phyloP scores from a whole-genome alignment of 2,329 filamentous ascomycete genomes.

The Parascedosporium putredinis region DNA sequence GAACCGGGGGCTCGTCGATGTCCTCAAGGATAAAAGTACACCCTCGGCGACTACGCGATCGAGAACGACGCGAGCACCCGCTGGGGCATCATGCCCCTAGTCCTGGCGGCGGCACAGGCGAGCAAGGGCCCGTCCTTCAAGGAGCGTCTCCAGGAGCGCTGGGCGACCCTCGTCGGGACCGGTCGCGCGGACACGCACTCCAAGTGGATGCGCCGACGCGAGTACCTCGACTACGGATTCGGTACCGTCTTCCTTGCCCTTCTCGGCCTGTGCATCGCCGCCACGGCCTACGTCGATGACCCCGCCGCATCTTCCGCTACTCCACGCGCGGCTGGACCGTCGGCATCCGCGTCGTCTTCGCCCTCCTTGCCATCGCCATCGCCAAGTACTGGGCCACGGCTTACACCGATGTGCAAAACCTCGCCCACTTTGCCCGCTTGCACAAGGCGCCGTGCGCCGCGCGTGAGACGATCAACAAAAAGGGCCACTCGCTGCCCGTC shows the following conservation, averaged over 20 bases:
- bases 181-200: background rate
- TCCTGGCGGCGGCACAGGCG: conserved; percentile 3
- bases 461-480: conserved; percentile 13
- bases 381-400: conserved; percentile 14
- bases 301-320: conserved; percentile 14
- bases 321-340: conserved; percentile 8
- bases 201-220: conserved; percentile 11
- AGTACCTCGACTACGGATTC: conserved; percentile 12
- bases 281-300: conserved; percentile 12
- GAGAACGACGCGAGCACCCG: conserved; percentile 7
- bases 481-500: conserved; percentile 12
- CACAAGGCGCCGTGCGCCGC: conserved; percentile 11
- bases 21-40: conserved; percentile 13
- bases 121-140: background rate
- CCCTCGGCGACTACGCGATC: conserved; percentile 12
- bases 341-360: conserved; percentile 14
- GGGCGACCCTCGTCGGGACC: background rate
- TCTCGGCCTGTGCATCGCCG: conserved; percentile 14
- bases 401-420: conserved; percentile 16
- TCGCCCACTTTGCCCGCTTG: conserved; percentile 14
- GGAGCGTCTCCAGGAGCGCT: conserved; percentile 3
- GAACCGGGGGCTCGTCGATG: conserved; percentile 9
- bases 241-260: conserved; percentile 13
- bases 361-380: conserved; percentile 13
- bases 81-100: conserved; percentile 10